These are phyloP conservation scores for Sclerotinia trifoliorum DNA, from an alignment of 2,329 filamentous ascomycete species.

Conservation along the genomic window DNA sequence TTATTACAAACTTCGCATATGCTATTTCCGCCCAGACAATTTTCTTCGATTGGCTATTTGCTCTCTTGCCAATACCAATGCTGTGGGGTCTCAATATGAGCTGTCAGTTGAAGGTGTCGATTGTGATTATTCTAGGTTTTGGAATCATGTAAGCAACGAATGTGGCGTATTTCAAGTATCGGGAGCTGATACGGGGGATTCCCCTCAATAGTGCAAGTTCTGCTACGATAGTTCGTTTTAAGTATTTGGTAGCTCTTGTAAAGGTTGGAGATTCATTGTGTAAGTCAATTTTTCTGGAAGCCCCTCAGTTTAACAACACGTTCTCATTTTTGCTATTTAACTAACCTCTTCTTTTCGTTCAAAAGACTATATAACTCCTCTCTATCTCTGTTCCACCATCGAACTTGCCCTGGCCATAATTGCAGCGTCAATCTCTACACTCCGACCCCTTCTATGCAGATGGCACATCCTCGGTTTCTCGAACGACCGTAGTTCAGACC, in stretches of 20 bases:
- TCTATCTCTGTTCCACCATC: neutral
- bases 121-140: neutral
- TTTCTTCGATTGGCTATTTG: constrained; percentile 21
- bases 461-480: neutral
- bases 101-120: neutral
- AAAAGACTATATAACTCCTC: neutral
- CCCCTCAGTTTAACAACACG: no score
- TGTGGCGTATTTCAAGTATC: no score
- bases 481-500: neutral
- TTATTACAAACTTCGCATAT: constrained; percentile 9
- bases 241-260: constrained; percentile 1
- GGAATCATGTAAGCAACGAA: constrained; percentile 11
- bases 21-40: constrained; percentile 16
- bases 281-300: neutral
- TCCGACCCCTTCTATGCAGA: constrained; percentile 10
- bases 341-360: neutral
- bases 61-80: constrained; percentile 16
- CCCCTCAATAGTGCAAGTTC: constrained; percentile 7
- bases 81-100: constrained; percentile 17
- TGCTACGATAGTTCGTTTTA: constrained; percentile 16
- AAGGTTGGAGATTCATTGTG: neutral
- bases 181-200: neutral
- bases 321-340: neutral
- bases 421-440: constrained; percentile 11
- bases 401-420: constrained; percentile 7